Conservation (phyloP, 352 stramenopile species). For the Blastocystis sp. region DNA sequence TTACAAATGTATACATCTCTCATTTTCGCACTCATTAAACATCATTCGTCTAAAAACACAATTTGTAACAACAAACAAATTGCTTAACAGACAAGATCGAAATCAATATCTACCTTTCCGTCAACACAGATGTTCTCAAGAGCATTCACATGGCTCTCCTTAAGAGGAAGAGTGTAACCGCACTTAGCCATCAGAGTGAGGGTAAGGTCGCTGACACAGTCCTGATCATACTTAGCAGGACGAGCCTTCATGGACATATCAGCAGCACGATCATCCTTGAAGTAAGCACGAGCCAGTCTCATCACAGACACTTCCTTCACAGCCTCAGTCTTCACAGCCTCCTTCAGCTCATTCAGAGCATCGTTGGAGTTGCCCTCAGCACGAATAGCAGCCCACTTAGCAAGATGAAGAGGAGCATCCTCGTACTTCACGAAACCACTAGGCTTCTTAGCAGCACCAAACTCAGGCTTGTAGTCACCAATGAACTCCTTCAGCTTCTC, state of each 20-base stretch:
- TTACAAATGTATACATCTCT: not conserved
- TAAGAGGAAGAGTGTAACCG: conserved; percentile 53
- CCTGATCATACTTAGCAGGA: conserved; percentile 7
- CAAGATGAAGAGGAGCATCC: conserved; percentile 20
- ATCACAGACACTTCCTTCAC: conserved; percentile 48
- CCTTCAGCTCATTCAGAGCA: conserved; percentile 14
- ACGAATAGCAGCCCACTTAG: conserved; percentile 59
- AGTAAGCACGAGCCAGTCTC: conserved; percentile 48
- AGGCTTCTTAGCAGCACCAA: not conserved
- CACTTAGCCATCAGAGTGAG: conserved; percentile 30
- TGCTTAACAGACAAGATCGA: conserved; percentile 15
- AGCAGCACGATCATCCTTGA: conserved; percentile 49
- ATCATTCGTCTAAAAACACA: too few relatives aligned
- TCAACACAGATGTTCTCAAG: conserved; percentile 51
- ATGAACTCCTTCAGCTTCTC: conserved; percentile 39
- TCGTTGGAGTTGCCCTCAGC: conserved; percentile 11
- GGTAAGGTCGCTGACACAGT: conserved; percentile 40
- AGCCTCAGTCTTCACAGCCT: conserved; percentile 27
- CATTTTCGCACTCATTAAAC: too few relatives aligned
- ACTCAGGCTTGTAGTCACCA: conserved; percentile 49
- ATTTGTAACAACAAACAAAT: conserved; percentile 28
- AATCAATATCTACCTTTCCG: conserved; percentile 11
- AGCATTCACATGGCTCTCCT: conserved; percentile 35
- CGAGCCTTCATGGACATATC: conserved; percentile 32
- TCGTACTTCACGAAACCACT: conserved; percentile 19